These are phyloP conservation scores for Hypericum perforatum DNA, from an alignment of 345 rosid genomes.

Conservation along the genomic window DNA sequence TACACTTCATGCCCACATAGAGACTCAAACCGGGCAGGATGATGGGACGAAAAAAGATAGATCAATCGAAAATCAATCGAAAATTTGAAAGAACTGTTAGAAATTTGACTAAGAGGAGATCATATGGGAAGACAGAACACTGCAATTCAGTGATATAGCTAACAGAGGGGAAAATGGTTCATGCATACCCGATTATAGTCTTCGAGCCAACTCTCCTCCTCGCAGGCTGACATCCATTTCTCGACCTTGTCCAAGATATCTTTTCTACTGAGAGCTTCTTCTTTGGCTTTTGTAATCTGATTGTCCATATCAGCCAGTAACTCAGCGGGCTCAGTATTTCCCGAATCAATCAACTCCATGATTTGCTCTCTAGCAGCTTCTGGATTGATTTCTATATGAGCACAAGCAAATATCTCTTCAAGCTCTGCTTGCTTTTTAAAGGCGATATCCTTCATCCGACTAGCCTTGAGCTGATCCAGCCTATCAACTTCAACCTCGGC, in stretches of 20 bases:
- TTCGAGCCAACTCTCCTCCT: constrained; percentile 99
- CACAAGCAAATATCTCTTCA: constrained; percentile 75
- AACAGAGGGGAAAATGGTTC: not conserved
- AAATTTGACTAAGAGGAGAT: too few relatives aligned
- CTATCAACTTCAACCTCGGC: constrained; percentile 93
- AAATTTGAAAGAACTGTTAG: too few relatives aligned
- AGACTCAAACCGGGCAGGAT: too few relatives aligned
- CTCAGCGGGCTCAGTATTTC: constrained; percentile 83
- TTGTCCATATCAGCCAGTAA: constrained; percentile 89
- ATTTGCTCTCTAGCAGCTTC: constrained; percentile 84
- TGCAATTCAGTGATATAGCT: not conserved
- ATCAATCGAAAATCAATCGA: too few relatives aligned
- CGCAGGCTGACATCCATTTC: constrained; percentile 99
- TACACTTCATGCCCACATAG: too few relatives aligned
- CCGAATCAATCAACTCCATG: constrained; percentile 73
- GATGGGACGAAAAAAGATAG: too few relatives aligned
- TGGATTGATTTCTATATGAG: constrained; percentile 72
- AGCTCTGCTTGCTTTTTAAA: constrained; percentile 89
- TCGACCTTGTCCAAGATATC: constrained; percentile 95
- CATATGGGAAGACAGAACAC: not conserved
- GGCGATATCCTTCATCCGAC: constrained; percentile 97
- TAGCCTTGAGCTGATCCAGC: constrained; percentile 86
- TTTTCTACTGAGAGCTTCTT: constrained; percentile 83
- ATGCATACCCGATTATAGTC: constrained; percentile 77
- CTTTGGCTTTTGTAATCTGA: constrained; percentile 80